Evolutionary conservation across 73 alveolate species (phyloP).

Genomic region (Symbiodinium natans): DNA sequence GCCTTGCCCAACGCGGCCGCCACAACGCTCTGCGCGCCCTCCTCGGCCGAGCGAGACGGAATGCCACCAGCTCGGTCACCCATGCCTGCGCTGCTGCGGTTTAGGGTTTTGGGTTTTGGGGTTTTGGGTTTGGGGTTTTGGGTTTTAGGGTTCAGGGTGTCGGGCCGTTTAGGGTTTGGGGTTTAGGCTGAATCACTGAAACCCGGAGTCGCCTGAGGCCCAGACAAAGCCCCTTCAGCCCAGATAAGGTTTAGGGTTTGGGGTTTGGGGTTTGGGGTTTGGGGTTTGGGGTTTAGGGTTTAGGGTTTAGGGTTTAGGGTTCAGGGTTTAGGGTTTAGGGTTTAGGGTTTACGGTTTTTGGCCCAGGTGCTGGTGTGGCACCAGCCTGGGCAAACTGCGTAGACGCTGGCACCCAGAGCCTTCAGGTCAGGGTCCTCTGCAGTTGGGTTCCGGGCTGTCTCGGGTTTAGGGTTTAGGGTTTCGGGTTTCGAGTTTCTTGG

Average conservation of each 20-base stretch:
- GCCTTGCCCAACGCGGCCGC: not conserved
- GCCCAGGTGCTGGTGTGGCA: not conserved
- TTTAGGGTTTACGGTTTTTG: not conserved
- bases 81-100: not conserved
- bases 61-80: not conserved
- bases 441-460: too few species aligned
- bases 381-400: slow-evolving; percentile 1
- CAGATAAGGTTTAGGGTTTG: too few species aligned
- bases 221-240: too few species aligned
- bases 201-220: too few species aligned
- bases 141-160: too few species aligned
- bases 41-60: not conserved
- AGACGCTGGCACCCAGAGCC: not conserved
- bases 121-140: too few species aligned
- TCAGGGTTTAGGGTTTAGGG: not conserved
- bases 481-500: too few species aligned
- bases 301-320: not conserved
- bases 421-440: not conserved
- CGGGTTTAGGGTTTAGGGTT: too few species aligned
- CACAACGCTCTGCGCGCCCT: not conserved
- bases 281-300: not conserved
- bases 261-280: not conserved
- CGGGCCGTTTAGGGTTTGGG: not conserved
- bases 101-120: too few species aligned
- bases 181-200: too few species aligned